Percentiles rank a stretch among this genome's conserved stretches.
phyloP scores from a whole-genome alignment of 129 eudicot genomes.

The Flaveria brownii region DNA sequence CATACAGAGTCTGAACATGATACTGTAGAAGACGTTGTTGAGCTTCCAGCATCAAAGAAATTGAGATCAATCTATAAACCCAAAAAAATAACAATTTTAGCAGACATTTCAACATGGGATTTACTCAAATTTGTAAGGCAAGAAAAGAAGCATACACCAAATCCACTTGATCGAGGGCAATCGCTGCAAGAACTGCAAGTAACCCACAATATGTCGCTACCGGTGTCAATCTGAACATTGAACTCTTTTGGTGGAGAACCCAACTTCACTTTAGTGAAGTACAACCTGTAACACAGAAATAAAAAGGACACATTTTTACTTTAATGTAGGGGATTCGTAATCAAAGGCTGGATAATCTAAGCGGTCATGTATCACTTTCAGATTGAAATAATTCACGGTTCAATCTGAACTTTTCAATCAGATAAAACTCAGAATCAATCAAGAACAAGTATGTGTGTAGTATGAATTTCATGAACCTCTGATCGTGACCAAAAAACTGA shows the following conservation, averaged over 20 bases:
- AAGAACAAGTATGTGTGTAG: too few species aligned
- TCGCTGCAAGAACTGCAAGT: conserved; percentile 71
- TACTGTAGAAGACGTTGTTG: conserved; percentile 68
- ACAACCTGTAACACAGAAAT: conserved; percentile 49
- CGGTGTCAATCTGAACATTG: conserved; percentile 93
- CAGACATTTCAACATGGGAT: conserved; percentile 7
- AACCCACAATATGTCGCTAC: conserved; percentile 94
- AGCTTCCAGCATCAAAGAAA: conserved; percentile 63
- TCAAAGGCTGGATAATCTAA: too few species aligned
- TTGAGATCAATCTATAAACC: conserved; percentile 64
- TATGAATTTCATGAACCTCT: too few species aligned
- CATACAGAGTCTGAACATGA: conserved; percentile 85
- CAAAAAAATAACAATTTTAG: background rate
- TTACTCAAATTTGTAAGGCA: background rate
- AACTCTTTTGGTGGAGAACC: conserved; percentile 93
- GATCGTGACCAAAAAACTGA: too few species aligned
- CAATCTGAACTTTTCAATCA: too few species aligned
- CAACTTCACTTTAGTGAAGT: conserved; percentile 78
- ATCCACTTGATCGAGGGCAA: conserved; percentile 88
- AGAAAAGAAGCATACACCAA: conserved; percentile 57
- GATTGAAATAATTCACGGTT: too few species aligned
- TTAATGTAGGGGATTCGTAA: background rate
- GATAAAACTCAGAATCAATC: too few species aligned
- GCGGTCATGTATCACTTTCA: too few species aligned
- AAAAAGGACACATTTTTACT: conserved; percentile 15